Evolutionary conservation across 2,329 filamentous ascomycete species (phyloP), one percentile per base, ranked within the genome.

Genomic region (Monosporascus sp.): DNA sequence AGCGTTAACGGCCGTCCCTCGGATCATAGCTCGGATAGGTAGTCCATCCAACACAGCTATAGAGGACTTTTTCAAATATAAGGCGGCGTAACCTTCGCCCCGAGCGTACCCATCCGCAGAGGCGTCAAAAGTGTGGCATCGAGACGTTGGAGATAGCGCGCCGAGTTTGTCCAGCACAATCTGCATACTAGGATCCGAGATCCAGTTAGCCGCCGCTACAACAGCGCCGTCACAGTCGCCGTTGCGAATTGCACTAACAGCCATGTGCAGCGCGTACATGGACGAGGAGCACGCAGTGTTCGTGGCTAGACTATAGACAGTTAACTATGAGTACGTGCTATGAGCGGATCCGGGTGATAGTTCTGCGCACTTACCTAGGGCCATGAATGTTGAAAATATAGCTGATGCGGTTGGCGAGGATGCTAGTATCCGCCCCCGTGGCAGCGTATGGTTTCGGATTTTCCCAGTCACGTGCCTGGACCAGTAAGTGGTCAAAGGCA

Each of bases 251-350:
- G 57, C 51, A 6, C 34, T n/a, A 27, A 58, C 52, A 1, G 62
- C 66, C 25, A 57, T 41, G 46, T 70, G 64, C 1, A 69, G 37
- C 6, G 61, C 65, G 6, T 69, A 62, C 38, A 72, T 54, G 17
- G 61, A 64, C 11, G 65, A 66, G 1, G 69, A 71, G 52, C 71
- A 73, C 1, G 67, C 71, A 3, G 70, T 72, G 37, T 74, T 65
- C 14, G 70, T 52, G 9, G 64, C 62, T n/a, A n/a, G n/a, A n/a
- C n/a, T n/a, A n/a, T n/a, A n/a, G n/a, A n/a, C n/a, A n/a, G n/a
- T n/a, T n/a, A n/a, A n/a, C n/a, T n/a, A n/a, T n/a, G n/a, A n/a
- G n/a, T n/a, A n/a, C n/a, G n/a, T n/a, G n/a, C n/a, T n/a, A n/a
- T n/a, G n/a, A n/a, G n/a, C n/a, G n/a, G n/a, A n/a, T n/a, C n/a